Evolutionary conservation across 768 basidiomycete species (phyloP), one percentile per base, ranked within the genome.

Genomic region (Myochromella boudieri): DNA sequence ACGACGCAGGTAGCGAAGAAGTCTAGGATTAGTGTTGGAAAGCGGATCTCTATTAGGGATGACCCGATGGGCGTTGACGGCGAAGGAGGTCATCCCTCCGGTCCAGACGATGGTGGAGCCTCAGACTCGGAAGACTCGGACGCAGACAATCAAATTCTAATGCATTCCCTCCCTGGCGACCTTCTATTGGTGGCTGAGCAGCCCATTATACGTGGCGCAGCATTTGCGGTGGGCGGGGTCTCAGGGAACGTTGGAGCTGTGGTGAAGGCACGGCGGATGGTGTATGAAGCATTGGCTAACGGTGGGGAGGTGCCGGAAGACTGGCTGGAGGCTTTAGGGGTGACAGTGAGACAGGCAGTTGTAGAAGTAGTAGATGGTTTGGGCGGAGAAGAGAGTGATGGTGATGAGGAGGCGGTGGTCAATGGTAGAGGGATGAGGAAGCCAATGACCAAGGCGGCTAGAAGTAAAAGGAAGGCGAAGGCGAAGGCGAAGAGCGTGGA

Each of bases 181-280:
- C 60, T 84, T 14, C 47, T 84, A 6, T 45, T 46, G 0, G 51
- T 74, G 1, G 82, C 82, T 0, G 58, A 68, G 21, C 82, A 81
- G 54, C 82, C 74, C 0, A 78, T 84, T 31, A 62, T 81, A 6
- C 70, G 75, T 17, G 82, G 82, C 0, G 63, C 51, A 0, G 56
- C 60, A 3, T 71, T 68, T 44, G 33, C 10, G 2, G 52, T 37
- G 0, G 75, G 75, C 0, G 77, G 80, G 1, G 52, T 82, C 0
- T 68, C 72, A 1, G 82, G 82, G 1, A 84, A 84, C 49, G 59
- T 80, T 0, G 50, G 61, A 1, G 56, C 70, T 18, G 81, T 84
- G 3, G 59, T 70, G 6, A 55, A 61, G 0, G 80, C 82, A 1
- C 66, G 82, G 36, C 60, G 65, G 25, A 48, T 80, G n/a, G 74